phyloP scores from a whole-genome alignment of 2,329 filamentous ascomycete species.

The Cladophialophora yegresii region DNA sequence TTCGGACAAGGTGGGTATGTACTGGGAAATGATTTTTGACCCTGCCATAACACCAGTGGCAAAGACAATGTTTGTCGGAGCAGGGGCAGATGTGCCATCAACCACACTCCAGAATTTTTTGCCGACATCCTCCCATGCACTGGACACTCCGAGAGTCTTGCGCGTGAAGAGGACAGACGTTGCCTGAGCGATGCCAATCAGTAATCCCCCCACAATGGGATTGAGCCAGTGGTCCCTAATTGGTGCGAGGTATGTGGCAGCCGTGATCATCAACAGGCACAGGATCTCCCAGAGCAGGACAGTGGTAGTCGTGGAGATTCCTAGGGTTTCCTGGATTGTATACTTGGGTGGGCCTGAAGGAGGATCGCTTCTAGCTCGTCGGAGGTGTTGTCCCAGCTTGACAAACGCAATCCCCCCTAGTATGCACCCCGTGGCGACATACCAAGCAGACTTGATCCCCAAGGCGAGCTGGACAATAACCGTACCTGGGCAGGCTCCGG shows the following conservation, averaged over 20 bases:
- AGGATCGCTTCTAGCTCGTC: constrained; percentile 8
- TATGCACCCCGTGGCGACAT: constrained; percentile 57
- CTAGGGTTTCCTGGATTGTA: constrained; percentile 29
- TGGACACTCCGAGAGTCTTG: constrained; percentile 62
- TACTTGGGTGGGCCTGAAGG: constrained; percentile 18
- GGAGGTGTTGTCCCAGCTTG: constrained; percentile 20
- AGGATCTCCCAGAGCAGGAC: constrained; percentile 50
- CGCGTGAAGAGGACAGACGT: constrained; percentile 57
- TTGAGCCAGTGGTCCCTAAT: constrained; percentile 43
- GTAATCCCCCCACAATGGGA: constrained; percentile 58
- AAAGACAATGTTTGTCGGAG: constrained; percentile 54
- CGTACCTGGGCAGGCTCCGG: constrained; percentile 67
- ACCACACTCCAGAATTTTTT: constrained; percentile 54
- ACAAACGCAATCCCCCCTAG: constrained; percentile 54
- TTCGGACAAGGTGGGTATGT: constrained; percentile 21
- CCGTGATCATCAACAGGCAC: constrained; percentile 48
- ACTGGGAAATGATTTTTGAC: constrained; percentile 31
- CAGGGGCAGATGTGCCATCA: constrained; percentile 37
- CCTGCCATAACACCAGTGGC: constrained; percentile 53
- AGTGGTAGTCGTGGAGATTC: constrained; percentile 26
- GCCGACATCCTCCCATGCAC: constrained; percentile 63
- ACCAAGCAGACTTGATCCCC: constrained; percentile 55
- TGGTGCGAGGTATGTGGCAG: constrained; percentile 24
- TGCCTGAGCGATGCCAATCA: constrained; percentile 62
- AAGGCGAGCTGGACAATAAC: constrained; percentile 62